Base-by-base conservation (phyloP, 768 basidiomycete genomes). In the Fistulinella prunicolor region DNA sequence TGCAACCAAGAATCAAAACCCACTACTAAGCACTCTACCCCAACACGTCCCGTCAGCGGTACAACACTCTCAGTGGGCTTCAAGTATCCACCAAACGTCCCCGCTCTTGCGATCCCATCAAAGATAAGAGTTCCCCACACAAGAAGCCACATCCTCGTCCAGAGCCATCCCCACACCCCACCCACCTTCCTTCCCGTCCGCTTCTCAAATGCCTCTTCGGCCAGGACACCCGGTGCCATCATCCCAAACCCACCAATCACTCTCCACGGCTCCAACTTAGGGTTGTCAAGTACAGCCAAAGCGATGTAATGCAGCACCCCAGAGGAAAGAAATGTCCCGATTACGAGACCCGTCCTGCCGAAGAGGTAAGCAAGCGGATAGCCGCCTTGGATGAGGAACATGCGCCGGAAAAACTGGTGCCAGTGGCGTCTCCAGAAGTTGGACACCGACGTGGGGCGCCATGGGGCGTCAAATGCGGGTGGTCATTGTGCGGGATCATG, bases 271-370 rank as follows among this genome's bases (percentile, higher is more conserved):
- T 82, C 79, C 1, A 71, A 66, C n/a, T 77, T 76, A 10, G n/a
- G n/a, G n/a, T 67, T 63, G 2, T 77, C 77, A 72, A 82, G 72
- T 3, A 75, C 75, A 76, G 77, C 80, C 34, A 79, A 42, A 10
- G 75, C 77, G 9, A 75, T 38, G 49, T 78, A 69, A 50, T 87
- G 85, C 10, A 83, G 58, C 3, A 81, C 38, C 6, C 71, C 82
- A 1, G 83, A 85, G 6, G 75, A 58, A 9, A 77, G 47, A 60
- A 85, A 86, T 6, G 73, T 73, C 9, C 81, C 81, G 1, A 85
- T 43, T 6, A 83, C 66, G 6, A 66, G 68, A 1, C 77, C 80
- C 1, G 59, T 46, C 8, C 75, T 72, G 4, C 83, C 82, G 20
- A 76, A 59, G 9, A 81, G 38, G 34, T 61, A 53, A 14, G 58